Conservation (phyloP, 352 stramenopile genomes). For the Globisporangium alternatum region DNA sequence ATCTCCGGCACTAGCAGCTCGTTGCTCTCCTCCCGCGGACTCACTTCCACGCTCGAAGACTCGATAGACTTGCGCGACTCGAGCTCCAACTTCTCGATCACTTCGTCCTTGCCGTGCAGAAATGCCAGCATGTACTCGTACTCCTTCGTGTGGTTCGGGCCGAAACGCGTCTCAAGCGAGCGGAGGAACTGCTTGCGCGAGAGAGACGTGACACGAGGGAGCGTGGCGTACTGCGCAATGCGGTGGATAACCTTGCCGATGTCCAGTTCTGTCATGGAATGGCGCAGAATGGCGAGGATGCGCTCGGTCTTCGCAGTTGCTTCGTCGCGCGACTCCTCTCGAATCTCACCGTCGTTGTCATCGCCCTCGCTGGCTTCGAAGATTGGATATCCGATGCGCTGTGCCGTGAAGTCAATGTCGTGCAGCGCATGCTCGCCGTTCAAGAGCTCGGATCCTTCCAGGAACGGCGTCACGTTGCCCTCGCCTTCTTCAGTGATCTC, state of each 20-base stretch:
- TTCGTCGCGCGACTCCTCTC: constrained; percentile 65
- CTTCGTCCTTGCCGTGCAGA: constrained; percentile 62
- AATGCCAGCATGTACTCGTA: constrained; percentile 74
- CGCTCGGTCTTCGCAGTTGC: constrained; percentile 72
- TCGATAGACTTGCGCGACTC: constrained; percentile 34
- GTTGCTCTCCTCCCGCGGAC: neutral
- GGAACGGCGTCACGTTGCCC: constrained; percentile 21
- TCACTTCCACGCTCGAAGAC: constrained; percentile 10
- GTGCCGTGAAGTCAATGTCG: constrained; percentile 68
- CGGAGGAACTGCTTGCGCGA: constrained; percentile 78
- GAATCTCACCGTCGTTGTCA: constrained; percentile 39
- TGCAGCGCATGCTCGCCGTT: constrained; percentile 25
- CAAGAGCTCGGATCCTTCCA: constrained; percentile 31
- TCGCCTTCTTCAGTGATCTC: constrained; percentile 11
- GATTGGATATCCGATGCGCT: constrained; percentile 72
- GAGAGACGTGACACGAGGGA: constrained; percentile 65
- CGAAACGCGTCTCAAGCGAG: constrained; percentile 70
- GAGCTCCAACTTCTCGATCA: constrained; percentile 64
- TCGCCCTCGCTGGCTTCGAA: constrained; percentile 35
- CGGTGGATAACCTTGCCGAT: constrained; percentile 81
- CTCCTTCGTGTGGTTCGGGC: constrained; percentile 50
- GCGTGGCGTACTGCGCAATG: constrained; percentile 75
- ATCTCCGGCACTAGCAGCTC: constrained; percentile 63
- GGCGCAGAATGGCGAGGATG: constrained; percentile 72
- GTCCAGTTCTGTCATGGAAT: constrained; percentile 83